Evolutionary conservation across 768 basidiomycete genomes (phyloP).

Genomic region (Serendipita sp.): DNA sequence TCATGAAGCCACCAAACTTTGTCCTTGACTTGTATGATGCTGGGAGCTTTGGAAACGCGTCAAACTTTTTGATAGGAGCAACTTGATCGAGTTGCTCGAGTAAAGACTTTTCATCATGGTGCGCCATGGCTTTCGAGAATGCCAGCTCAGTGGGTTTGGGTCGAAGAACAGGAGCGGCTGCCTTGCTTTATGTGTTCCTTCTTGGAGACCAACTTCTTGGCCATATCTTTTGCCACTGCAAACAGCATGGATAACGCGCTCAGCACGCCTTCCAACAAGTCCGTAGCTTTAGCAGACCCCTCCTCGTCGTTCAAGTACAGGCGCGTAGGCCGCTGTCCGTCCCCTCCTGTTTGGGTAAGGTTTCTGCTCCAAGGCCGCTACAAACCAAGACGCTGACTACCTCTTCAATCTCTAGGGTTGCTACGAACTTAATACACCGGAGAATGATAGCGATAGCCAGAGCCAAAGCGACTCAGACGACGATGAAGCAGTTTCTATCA

Average conservation of each 20-base stretch:
- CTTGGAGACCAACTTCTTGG: background rate
- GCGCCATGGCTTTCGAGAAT: background rate
- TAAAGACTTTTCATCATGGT: constrained; percentile 10
- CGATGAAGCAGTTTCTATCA: background rate
- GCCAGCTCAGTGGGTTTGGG: constrained; percentile 5
- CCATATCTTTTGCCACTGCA: background rate
- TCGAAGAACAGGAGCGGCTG: background rate
- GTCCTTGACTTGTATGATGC: constrained; percentile 68
- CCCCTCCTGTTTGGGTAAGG: background rate
- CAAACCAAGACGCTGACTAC: background rate
- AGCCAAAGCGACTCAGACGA: background rate
- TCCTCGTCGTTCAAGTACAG: background rate
- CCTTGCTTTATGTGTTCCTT: background rate
- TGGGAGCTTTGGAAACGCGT: constrained; percentile 77
- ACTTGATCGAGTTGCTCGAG: constrained; percentile 37
- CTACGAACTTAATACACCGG: background rate
- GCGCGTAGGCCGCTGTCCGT: constrained; percentile 1
- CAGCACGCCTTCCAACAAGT: background rate
- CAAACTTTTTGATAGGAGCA: constrained; percentile 56
- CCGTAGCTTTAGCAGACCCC: background rate
- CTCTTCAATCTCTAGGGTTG: background rate
- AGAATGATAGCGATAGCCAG: background rate
- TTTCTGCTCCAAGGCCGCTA: background rate
- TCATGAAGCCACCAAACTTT: constrained; percentile 67
- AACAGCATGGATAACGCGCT: too few species aligned